These are phyloP conservation scores for Neonectria coccinea DNA, from an alignment of 2,329 filamentous ascomycete genomes.

Conservation along the genomic window DNA sequence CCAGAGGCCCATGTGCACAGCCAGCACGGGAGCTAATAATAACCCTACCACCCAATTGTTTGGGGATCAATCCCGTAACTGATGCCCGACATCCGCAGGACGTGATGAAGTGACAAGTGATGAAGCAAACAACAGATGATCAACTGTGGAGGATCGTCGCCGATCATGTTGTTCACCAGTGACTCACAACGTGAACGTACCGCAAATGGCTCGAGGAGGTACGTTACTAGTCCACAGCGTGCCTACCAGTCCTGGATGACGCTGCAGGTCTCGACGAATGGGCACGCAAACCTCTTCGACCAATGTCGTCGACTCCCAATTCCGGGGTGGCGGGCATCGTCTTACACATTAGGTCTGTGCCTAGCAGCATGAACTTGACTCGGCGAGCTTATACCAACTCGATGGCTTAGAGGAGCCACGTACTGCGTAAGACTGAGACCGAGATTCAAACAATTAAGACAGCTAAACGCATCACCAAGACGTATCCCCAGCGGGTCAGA, in stretches of 20 bases:
- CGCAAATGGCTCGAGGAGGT: not conserved
- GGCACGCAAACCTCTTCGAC: conserved; percentile 11
- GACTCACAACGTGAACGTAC: not conserved
- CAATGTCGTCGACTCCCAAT: conserved; percentile 23
- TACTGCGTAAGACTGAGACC: conserved; percentile 8
- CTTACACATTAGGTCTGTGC: conserved; percentile 10
- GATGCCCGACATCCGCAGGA: too few relatives aligned
- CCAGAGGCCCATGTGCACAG: not conserved
- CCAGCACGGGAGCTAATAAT: conserved; percentile 12
- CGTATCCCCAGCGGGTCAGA: not conserved
- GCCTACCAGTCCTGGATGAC: not conserved
- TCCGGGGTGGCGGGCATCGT: conserved; percentile 12
- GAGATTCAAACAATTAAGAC: not conserved
- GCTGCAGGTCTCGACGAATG: conserved; percentile 2
- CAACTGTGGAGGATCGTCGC: not conserved
- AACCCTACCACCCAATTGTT: not conserved
- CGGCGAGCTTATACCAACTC: conserved; percentile 12
- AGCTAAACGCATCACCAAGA: conserved; percentile 5
- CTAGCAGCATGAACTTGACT: conserved; percentile 23
- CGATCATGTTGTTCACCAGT: not conserved
- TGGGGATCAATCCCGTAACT: not conserved
- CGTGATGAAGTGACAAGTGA: not conserved
- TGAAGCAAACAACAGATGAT: not conserved
- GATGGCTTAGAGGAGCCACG: conserved; percentile 12
- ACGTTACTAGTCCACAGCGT: not conserved